Percentiles rank a stretch among this genome's conserved stretches.
Evolutionary conservation across 441 rosid species (phyloP).

Genomic region (Sinapis alba): DNA sequence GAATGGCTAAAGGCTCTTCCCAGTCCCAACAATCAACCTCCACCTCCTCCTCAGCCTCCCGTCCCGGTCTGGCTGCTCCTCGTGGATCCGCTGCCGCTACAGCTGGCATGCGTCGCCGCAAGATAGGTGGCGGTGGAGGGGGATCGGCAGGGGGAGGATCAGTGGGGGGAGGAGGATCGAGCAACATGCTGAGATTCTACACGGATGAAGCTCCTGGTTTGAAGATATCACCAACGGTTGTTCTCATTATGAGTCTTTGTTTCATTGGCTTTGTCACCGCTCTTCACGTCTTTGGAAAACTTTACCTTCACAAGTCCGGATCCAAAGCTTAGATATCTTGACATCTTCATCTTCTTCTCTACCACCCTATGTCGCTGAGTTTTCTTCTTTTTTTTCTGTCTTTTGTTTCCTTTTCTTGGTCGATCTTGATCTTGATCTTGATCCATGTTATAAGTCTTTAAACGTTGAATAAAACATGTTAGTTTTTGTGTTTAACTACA

Average conservation of each 20-base stretch:
- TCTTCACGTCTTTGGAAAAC: slow-evolving; percentile 87
- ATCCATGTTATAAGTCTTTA: not conserved
- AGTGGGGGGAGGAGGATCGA: slow-evolving; percentile 40
- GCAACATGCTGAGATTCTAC: slow-evolving; percentile 90
- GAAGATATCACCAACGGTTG: slow-evolving; percentile 92
- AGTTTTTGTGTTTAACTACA: not conserved
- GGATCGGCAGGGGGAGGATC: slow-evolving; percentile 41
- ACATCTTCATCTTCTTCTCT: not conserved
- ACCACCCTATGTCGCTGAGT: not conserved
- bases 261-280: slow-evolving; percentile 91
- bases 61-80: slow-evolving; percentile 72
- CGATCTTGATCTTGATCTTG: not conserved
- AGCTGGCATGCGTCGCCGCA: slow-evolving; percentile 80
- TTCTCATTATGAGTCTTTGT: slow-evolving; percentile 87
- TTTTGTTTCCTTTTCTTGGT: not conserved
- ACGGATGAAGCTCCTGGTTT: slow-evolving; percentile 87
- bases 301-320: slow-evolving; percentile 65
- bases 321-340: slow-evolving; percentile 45
- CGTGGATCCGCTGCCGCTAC: slow-evolving; percentile 90
- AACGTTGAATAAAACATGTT: slow-evolving; percentile 6
- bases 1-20: slow-evolving; percentile 82
- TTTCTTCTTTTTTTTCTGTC: not conserved
- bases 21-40: slow-evolving; percentile 64
- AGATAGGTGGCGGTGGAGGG: slow-evolving; percentile 48
- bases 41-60: slow-evolving; percentile 51